Base-by-base conservation (phyloP, 306 rosid species). In the Sechiopsis laciniata region DNA sequence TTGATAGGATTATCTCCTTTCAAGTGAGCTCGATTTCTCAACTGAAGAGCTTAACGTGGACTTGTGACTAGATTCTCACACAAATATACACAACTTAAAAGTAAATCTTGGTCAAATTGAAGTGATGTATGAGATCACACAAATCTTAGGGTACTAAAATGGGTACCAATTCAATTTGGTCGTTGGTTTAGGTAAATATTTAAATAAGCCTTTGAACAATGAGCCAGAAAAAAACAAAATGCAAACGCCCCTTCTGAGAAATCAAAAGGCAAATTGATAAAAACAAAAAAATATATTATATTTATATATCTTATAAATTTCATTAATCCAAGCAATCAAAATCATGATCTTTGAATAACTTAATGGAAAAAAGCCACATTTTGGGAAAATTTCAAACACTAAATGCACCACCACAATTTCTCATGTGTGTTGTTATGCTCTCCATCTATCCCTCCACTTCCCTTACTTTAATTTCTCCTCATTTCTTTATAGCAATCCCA, bases 381-480 rank as follows among this genome's bases (percentile, higher is more conserved):
- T 56, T 56, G 62, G 29, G 45, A 5, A 3, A 32, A 62, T 6
- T 62, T 62, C 50, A 62, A 61, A 62, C 22, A 21, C 69, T 19
- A 32, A 62, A 62, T 29, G 50, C 13, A 20, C 68, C 68, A 62
- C 50, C 66, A 60, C 15, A 60, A 26, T 1, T 19, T 14, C 20
- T 19, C 66, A 59, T 24, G 4, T 13, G 3, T 61, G 19, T 11
- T 61, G 37, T 32, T 32, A 35, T 35, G 50, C 69, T 35, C 48
- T 62, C 69, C 69, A 62, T 61, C 21, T 16, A 61, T 61, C 68
- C 12, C 46, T 61, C 68, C 68, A 61, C 68, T 61, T 14, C 48
- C 48, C 46, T 19, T 1, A 24, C 66, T 60, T 60, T 61, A 26
- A 26, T 60, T 60, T 60, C 42, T 22, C 42, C 1, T 29, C 42